Conservation (phyloP, 129 eudicot genomes). For the Lactuca sativa region DNA sequence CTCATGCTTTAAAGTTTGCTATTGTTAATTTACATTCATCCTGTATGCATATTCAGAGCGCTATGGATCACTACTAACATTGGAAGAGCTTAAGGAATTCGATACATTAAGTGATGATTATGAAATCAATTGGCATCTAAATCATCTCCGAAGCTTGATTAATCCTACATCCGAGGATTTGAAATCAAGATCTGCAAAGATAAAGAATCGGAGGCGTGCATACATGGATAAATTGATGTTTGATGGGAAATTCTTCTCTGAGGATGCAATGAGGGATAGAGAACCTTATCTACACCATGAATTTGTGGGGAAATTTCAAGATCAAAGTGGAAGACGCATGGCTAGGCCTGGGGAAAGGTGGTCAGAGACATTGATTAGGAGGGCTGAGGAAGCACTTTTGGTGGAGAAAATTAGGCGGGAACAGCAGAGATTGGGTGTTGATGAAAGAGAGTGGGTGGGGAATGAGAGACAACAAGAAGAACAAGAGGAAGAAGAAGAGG, state of each 20-base stretch:
- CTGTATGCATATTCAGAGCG: constrained; percentile 54
- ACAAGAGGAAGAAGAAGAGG: constrained; percentile 42
- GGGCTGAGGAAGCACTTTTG: constrained; percentile 76
- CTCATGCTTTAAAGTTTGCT: background rate
- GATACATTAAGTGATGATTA: constrained; percentile 71
- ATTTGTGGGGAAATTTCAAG: constrained; percentile 92
- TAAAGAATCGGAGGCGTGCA: constrained; percentile 87
- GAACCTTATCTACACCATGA: constrained; percentile 98
- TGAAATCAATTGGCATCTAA: constrained; percentile 94
- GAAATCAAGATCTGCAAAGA: constrained; percentile 61
- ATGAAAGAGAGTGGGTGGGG: constrained; percentile 91
- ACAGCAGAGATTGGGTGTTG: constrained; percentile 91
- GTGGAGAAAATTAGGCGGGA: constrained; percentile 84
- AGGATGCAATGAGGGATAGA: constrained; percentile 96
- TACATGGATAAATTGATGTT: constrained; percentile 76
- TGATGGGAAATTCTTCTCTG: constrained; percentile 85
- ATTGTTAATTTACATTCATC: background rate
- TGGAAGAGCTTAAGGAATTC: constrained; percentile 77
- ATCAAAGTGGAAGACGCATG: constrained; percentile 79
- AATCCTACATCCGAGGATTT: constrained; percentile 71
- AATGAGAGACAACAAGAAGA: constrained; percentile 50
- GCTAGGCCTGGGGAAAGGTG: constrained; percentile 96
- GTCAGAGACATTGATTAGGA: constrained; percentile 89
- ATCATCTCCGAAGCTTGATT: constrained; percentile 61
- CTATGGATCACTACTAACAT: constrained; percentile 68